phyloP scores from a whole-genome alignment of 495 filamentous ascomycete species.

The Neurospora terricola region DNA sequence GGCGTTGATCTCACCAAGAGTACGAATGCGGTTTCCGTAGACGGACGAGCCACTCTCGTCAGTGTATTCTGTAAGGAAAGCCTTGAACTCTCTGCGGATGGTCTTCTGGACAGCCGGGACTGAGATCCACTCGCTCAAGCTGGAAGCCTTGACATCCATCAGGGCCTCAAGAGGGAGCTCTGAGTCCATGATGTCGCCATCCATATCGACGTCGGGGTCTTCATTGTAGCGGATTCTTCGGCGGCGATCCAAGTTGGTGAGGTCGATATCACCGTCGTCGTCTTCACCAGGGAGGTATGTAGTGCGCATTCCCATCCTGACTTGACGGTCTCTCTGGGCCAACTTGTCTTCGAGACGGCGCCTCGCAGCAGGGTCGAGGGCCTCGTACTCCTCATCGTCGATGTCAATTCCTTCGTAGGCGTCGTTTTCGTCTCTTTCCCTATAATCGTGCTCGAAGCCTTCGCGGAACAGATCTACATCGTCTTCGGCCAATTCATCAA shows the following conservation, averaged over 20 bases:
- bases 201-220: conserved; percentile 85
- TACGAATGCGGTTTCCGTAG: conserved; percentile 86
- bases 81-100: conserved; percentile 92
- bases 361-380: conserved; percentile 69
- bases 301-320: conserved; percentile 65
- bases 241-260: conserved; percentile 70
- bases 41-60: conserved; percentile 81
- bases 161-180: conserved; percentile 88
- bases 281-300: conserved; percentile 87
- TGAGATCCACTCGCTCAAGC: conserved; percentile 87
- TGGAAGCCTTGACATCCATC: conserved; percentile 86
- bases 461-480: conserved; percentile 91
- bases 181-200: conserved; percentile 83
- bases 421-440: conserved; percentile 39
- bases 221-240: conserved; percentile 86
- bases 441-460: conserved; percentile 82
- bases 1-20: conserved; percentile 90
- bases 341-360: conserved; percentile 76
- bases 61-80: conserved; percentile 91
- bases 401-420: conserved; percentile 37
- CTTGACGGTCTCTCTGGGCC: conserved; percentile 71
- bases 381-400: conserved; percentile 54
- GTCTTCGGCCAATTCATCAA: conserved; percentile 94
- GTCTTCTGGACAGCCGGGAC: conserved; percentile 85
- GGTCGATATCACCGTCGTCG: conserved; percentile 71